A percentile compares a stretch with the other conserved stretches of the same genome.
Evolutionary conservation across 2,329 filamentous ascomycete species (phyloP).

Genomic region (Trichoderma arundinaceum): DNA sequence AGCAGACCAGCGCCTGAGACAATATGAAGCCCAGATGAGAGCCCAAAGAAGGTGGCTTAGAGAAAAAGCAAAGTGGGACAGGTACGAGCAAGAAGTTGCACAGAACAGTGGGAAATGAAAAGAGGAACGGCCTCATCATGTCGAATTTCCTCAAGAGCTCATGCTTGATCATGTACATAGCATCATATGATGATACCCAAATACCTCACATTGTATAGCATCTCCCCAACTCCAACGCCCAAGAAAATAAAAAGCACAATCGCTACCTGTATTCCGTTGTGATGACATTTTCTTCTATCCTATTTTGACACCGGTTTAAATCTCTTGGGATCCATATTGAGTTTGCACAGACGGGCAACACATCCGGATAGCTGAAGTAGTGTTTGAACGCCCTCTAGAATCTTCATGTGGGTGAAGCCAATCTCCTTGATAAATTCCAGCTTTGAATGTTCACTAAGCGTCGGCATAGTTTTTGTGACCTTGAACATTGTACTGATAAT

Average conservation of each 20-base stretch:
- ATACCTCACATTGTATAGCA: constrained; percentile 23
- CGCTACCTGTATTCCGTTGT: constrained; percentile 30
- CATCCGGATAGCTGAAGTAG: constrained; percentile 93
- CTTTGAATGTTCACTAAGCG: constrained; percentile 91
- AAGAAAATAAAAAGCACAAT: constrained; percentile 40
- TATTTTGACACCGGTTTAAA: constrained; percentile 60
- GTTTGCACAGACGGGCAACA: constrained; percentile 85
- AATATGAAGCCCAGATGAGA: constrained; percentile 69
- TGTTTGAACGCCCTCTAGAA: constrained; percentile 96
- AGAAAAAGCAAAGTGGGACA: constrained; percentile 72
- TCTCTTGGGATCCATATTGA: constrained; percentile 92
- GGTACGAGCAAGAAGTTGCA: constrained; percentile 66
- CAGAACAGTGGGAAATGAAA: constrained; percentile 49
- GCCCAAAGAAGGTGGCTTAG: constrained; percentile 66
- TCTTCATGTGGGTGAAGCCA: constrained; percentile 98
- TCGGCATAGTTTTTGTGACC: constrained; percentile 94
- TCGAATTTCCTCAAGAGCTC: constrained; percentile 4
- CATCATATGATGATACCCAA: constrained; percentile 29
- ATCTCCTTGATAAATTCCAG: constrained; percentile 98
- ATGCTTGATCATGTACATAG: constrained; percentile 26
- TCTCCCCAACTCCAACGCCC: constrained; percentile 44
- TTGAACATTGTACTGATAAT: constrained; percentile 99
- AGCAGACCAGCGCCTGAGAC: constrained; percentile 70
- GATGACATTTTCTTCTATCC: constrained; percentile 22
- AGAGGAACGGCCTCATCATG: not conserved